Base-by-base conservation (phyloP, 2,329 filamentous ascomycete genomes). In the Coleophoma crateriformis region DNA sequence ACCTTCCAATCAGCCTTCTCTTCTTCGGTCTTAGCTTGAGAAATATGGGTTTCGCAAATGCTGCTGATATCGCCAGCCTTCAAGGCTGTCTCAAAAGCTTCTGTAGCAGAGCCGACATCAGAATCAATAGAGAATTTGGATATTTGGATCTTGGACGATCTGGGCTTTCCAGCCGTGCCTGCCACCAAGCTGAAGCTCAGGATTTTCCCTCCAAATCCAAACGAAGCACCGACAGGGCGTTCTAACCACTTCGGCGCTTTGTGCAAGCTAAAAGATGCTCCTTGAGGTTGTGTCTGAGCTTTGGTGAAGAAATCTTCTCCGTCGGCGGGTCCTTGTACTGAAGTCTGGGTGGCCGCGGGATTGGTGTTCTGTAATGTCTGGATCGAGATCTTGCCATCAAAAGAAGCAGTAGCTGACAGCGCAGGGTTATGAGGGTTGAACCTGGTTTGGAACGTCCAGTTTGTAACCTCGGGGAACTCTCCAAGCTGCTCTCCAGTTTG, bases 1-100 rank as follows among this genome's bases (percentile, higher is more conserved):
- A 97, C 90, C 57, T 87, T 87, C 94, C 94, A 99, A 68, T 97
- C 92, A 4, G 88, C 87, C 74, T 90, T 96, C 66, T 97, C 94
- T 57, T 95, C 90, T 1, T 96, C 91, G 0, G 83, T 88, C 62
- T 82, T 84, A 15, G 91, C 86, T 53, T 83, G 74, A 22, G 84
- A 74, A 54, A 90, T 84, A 64, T 92, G 88, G 19, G 84, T 78
- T 62, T 91, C 84, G 64, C 91, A 96, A 53, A 99, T 88, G 39
- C 76, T 76, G 4, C 78, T 77, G 15, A 99, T 72, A 63, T 97
- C 82, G 20, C 90, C 91, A 49, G 82, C 79, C 61, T 85, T 80
- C 50, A 99, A 72, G 10, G 90, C 84, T 58, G 84, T 81, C 67
- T 99, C 91, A 57, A 99, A 97, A 58, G 85, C 85, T 59, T 92